Percentiles rank a stretch among this genome's conserved stretches.
Evolutionary conservation across 106 monocot species (phyloP).

Genomic region (Chionographis japonica): DNA sequence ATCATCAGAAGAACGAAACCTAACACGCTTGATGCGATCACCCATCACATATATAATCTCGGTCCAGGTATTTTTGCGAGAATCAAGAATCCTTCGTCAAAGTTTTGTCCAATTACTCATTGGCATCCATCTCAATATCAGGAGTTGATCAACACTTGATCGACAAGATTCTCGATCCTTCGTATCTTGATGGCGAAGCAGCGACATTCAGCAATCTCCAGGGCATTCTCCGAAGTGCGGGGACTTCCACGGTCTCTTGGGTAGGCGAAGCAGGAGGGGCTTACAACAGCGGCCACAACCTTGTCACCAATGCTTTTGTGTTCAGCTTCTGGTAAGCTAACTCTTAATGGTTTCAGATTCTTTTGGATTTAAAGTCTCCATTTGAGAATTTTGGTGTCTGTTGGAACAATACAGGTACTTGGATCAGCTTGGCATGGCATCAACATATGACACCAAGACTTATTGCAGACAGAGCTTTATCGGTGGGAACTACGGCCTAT

Average conservation of each 20-base stretch:
- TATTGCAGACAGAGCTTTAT: constrained; percentile 82
- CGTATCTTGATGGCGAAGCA: constrained; percentile 57
- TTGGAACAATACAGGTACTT: constrained; percentile 42
- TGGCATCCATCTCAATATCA: constrained; percentile 3
- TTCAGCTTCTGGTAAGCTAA: constrained; percentile 72
- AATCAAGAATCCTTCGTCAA: not conserved
- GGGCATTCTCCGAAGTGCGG: constrained; percentile 37
- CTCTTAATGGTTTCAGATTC: not conserved
- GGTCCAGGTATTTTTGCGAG: constrained; percentile 59
- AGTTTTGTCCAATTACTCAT: not conserved
- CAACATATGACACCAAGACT: constrained; percentile 72
- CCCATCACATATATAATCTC: constrained; percentile 94
- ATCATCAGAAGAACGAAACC: constrained; percentile 60
- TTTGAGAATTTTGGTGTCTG: not conserved
- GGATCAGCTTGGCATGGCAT: constrained; percentile 85
- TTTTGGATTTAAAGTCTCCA: not conserved
- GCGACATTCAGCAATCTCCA: constrained; percentile 56
- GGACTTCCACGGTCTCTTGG: constrained; percentile 61
- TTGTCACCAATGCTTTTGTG: constrained; percentile 73
- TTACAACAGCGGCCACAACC: constrained; percentile 80
- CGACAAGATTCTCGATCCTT: constrained; percentile 71
- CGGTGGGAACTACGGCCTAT: constrained; percentile 85
- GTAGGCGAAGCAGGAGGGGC: constrained; percentile 90
- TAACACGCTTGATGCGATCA: constrained; percentile 63
- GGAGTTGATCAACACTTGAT: constrained; percentile 71